Base-by-base conservation (phyloP, 306 rosid species). In the Quercus gilva region DNA sequence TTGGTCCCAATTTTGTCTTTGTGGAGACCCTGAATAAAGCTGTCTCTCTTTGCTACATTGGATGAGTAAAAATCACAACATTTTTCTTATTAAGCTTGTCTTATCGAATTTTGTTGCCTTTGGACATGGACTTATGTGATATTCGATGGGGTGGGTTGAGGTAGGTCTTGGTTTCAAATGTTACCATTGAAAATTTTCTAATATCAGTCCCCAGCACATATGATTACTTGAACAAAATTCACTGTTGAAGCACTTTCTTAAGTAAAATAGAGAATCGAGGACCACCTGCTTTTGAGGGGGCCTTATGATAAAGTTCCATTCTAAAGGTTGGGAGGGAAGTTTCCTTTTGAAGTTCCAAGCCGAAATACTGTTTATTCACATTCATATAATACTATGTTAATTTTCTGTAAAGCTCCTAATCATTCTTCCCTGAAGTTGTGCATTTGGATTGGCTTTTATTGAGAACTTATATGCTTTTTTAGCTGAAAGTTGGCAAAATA, bases 271-370 rank as follows among this genome's bases (percentile, higher is more conserved):
- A 84, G 75, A 63, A 60, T 79, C 51, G 28, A 43, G 88, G 84
- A 73, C 89, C 91, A 85, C 69, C 23, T 71, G 71, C 85, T 88
- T 84, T 82, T 72, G 69, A 63, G 41, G 74, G 70, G 60, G 79
- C 75, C 11, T 25, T 75, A 55, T 69, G 28, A 56, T 69, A 72
- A 84, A 75, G 80, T 76, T 81, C 71, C 61, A 61, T 76, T 78
- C 51, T 73, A 69, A 82, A 74, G 75, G 82, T 76, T 65, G 80
- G 79, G 65, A 79, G 37, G 82, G 70, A 83, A 78, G 76, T 79
- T 80, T 83, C 88, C 73, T 76, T 56, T 63, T 78, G 25, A 76
- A 61, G 76, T 59, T 82, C 26, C 70, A 57, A 25, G 71, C 71
- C 53, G 49, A 69, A 56, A 45, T 59, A 49, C 58, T 43, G 23